Conservation (phyloP, 257 asterid genomes). For the Coffea canephora region DNA sequence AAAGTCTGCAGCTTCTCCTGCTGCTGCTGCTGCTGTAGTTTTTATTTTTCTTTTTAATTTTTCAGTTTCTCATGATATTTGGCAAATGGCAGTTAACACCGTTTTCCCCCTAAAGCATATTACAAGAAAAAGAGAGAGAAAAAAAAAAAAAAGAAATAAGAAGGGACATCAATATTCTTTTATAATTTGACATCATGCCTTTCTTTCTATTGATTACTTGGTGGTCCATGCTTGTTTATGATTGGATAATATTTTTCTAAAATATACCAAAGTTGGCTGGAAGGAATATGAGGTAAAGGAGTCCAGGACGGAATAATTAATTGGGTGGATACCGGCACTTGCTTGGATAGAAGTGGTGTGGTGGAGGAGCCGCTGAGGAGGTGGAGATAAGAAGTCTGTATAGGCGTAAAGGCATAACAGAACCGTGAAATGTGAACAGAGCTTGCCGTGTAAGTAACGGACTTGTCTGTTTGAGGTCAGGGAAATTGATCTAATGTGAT, state of each 20-base stretch:
- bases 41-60: background rate
- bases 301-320: background rate
- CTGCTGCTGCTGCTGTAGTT: background rate
- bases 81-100: too few species aligned
- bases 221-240: conserved; percentile 9
- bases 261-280: background rate
- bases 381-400: too few species aligned
- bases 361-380: background rate
- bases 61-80: background rate
- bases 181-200: background rate
- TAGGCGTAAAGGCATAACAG: background rate
- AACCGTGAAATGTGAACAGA: conserved; percentile 7
- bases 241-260: conserved; percentile 8
- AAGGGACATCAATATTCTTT: background rate
- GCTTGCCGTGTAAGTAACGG: conserved; percentile 54
- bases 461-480: conserved; percentile 25
- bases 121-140: background rate
- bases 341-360: background rate
- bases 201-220: conserved; percentile 1
- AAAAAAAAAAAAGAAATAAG: background rate
- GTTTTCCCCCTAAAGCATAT: too few species aligned
- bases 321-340: background rate
- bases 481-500: conserved; percentile 23
- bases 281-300: background rate
- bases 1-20: background rate